Percentiles rank a stretch among this genome's conserved stretches.
These are phyloP conservation scores for Skeletonema menzelii DNA, from an alignment of 108 stramenopile species.

Conservation along the genomic window DNA sequence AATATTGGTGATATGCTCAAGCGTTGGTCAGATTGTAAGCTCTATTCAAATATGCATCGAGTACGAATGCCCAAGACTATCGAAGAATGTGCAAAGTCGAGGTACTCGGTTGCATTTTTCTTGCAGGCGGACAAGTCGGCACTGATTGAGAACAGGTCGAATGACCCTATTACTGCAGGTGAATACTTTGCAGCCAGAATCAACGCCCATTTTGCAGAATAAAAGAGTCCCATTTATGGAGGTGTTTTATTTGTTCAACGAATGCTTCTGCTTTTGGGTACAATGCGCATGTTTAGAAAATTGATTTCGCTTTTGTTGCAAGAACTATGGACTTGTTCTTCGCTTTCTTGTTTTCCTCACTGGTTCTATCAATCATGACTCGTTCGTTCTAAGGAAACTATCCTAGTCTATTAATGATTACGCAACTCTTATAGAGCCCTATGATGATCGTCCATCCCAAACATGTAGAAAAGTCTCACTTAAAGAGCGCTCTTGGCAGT, in stretches of 20 bases:
- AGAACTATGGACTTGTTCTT: too few relatives aligned
- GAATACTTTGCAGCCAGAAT: constrained; percentile 48
- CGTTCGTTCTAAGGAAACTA: not conserved
- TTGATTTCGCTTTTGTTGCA: too few relatives aligned
- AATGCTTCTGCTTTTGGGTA: too few relatives aligned
- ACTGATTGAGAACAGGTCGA: constrained; percentile 30
- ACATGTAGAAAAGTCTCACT: not conserved
- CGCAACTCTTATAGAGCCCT: not conserved
- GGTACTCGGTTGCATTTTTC: constrained; percentile 57
- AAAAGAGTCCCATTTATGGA: not conserved
- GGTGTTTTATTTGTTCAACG: too few relatives aligned
- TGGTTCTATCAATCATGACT: too few relatives aligned
- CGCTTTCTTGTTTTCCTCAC: too few relatives aligned
- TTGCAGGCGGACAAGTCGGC: constrained; percentile 46
- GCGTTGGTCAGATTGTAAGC: constrained; percentile 43
- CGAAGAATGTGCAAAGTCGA: constrained; percentile 33
- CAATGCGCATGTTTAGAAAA: too few relatives aligned
- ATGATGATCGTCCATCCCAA: not conserved
- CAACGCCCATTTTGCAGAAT: constrained; percentile 35
- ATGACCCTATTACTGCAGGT: constrained; percentile 51
- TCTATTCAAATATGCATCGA: constrained; percentile 56
- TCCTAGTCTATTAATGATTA: not conserved
- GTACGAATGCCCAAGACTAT: constrained; percentile 48
- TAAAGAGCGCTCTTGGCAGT: constrained; percentile 29
- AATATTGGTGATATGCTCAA: constrained; percentile 63